These are phyloP conservation scores for Trametes cinnabarina DNA, from an alignment of 768 basidiomycete genomes.

Conservation along the genomic window DNA sequence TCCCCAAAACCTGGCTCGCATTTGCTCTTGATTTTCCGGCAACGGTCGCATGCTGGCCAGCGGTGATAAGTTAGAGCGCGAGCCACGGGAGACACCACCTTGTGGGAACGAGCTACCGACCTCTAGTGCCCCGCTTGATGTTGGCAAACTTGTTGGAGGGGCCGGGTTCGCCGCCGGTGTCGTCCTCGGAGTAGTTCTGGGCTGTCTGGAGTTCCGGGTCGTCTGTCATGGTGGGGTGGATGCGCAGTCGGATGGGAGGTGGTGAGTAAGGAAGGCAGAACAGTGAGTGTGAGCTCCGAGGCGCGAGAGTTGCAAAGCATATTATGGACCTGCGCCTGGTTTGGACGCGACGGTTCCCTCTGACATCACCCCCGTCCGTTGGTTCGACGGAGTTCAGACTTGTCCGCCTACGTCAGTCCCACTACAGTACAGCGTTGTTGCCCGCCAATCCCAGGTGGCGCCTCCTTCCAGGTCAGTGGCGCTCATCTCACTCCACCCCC, in stretches of 20 bases:
- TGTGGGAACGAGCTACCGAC: slow-evolving; percentile 4
- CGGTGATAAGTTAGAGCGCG: not conserved
- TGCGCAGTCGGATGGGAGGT: not conserved
- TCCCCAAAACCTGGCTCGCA: slow-evolving; percentile 72
- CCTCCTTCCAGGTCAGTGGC: not conserved
- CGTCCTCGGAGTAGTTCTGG: slow-evolving; percentile 11
- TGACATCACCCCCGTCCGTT: slow-evolving; percentile 19
- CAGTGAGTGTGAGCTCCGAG: not conserved
- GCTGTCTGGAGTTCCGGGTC: not conserved
- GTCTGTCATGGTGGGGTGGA: not conserved
- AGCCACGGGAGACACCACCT: not conserved
- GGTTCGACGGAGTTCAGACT: too few relatives aligned
- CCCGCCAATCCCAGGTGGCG: not conserved
- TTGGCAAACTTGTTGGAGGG: slow-evolving; percentile 13
- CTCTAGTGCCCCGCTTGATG: slow-evolving; percentile 26
- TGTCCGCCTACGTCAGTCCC: too few relatives aligned
- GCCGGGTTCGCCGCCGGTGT: slow-evolving; percentile 23
- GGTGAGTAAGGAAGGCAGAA: not conserved
- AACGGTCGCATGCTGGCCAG: slow-evolving; percentile 75
- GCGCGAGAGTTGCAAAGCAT: too few relatives aligned
- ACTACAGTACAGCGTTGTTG: too few relatives aligned
- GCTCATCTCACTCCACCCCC: not conserved
- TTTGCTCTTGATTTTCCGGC: slow-evolving; percentile 85
- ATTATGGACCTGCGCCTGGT: too few relatives aligned
- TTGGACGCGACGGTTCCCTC: not conserved